Evolutionary conservation across 208 protist species (phyloP).

Genomic region (Trypanosomatidae sp.): DNA sequence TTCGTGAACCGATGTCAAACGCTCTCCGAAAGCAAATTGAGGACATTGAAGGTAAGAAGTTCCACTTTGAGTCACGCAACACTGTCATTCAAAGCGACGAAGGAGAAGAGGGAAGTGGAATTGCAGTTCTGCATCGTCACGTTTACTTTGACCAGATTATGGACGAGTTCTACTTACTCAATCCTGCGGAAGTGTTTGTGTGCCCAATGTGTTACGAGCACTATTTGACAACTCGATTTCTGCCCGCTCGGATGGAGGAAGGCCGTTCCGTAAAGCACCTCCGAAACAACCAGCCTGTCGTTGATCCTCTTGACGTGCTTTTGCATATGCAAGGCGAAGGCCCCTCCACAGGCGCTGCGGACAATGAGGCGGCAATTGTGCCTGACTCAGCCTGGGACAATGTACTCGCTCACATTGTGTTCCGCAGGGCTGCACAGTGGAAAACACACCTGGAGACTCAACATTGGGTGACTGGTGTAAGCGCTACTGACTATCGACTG

Average conservation of each 20-base stretch:
- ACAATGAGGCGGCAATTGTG: not conserved
- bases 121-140: conserved; percentile 62
- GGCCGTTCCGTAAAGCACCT: conserved; percentile 35
- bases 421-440: conserved; percentile 60
- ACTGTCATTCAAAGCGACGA: conserved; percentile 19
- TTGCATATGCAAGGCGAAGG: conserved; percentile 46
- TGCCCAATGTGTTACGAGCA: conserved; percentile 83
- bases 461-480: conserved; percentile 37
- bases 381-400: conserved; percentile 32
- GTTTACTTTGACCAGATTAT: conserved; percentile 89
- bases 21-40: conserved; percentile 46
- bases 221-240: conserved; percentile 62
- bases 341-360: not conserved
- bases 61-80: conserved; percentile 59
- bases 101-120: conserved; percentile 12
- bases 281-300: conserved; percentile 32
- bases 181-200: conserved; percentile 74
- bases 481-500: conserved; percentile 65
- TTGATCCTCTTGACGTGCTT: conserved; percentile 80
- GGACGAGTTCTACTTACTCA: conserved; percentile 83
- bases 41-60: conserved; percentile 62
- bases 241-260: conserved; percentile 27
- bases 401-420: conserved; percentile 59
- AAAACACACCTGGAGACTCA: conserved; percentile 59
- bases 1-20: conserved; percentile 73